Evolutionary conservation across 495 filamentous ascomycete genomes (phyloP).

Genomic region (Thermochaetoides thermophila): DNA sequence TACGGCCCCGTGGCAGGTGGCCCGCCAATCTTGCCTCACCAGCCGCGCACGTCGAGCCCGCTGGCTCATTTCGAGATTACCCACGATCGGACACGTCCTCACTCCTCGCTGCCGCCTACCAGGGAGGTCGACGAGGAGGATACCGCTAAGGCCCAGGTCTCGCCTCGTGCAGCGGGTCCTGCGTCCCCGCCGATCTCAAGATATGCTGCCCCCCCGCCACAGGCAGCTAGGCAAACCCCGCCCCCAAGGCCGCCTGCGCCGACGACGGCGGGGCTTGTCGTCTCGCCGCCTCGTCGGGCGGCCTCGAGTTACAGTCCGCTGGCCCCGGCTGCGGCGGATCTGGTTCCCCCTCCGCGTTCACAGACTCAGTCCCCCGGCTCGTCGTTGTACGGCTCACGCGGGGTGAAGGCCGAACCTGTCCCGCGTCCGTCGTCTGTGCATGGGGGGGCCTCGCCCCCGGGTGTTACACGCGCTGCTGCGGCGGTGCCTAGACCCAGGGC

Average conservation of each 20-base stretch:
- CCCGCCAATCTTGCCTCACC: constrained; percentile 48
- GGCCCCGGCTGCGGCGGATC: constrained; percentile 22
- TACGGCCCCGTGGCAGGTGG: constrained; percentile 25
- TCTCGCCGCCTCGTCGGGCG: constrained; percentile 44
- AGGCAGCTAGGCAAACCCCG: constrained; percentile 23
- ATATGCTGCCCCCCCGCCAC: constrained; percentile 17
- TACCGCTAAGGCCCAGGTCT: constrained; percentile 12
- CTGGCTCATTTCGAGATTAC: constrained; percentile 50
- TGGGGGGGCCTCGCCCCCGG: constrained; percentile 35
- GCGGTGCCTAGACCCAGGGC: constrained; percentile 3
- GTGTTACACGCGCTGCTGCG: constrained; percentile 11
- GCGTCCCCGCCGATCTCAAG: constrained; percentile 18
- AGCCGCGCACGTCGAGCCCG: constrained; percentile 74
- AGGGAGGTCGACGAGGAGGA: constrained; percentile 37
- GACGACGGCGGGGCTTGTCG: too few relatives aligned
- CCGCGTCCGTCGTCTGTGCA: constrained; percentile 59
- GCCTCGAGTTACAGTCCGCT: constrained; percentile 29
- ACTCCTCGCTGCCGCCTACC: constrained; percentile 35
- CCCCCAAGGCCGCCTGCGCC: constrained; percentile 27
- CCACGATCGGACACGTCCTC: constrained; percentile 25
- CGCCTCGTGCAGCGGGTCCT: constrained; percentile 6
- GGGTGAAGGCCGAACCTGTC: constrained; percentile 35
- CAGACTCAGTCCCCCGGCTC: constrained; percentile 84
- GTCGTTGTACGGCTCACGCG: constrained; percentile 35
- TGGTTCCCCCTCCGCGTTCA: constrained; percentile 52